Base-by-base conservation (phyloP, 495 filamentous ascomycete genomes). In the Penicillium atrosanguineum region DNA sequence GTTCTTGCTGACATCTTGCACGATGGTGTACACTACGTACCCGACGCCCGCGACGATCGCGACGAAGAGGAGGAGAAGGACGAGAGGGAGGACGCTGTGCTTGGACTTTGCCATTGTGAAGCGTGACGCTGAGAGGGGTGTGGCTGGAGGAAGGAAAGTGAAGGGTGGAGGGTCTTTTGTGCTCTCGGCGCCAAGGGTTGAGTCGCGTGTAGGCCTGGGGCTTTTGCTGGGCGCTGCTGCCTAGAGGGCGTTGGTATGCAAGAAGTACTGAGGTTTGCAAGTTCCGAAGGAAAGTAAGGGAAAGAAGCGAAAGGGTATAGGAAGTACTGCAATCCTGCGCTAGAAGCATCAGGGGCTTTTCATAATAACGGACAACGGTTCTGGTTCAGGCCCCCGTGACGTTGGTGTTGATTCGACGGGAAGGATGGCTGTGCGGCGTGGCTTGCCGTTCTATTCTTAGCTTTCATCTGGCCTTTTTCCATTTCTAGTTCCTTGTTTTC, bases 1-100 rank as follows among this genome's bases (percentile, higher is more conserved):
- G 49, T 82, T 79, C 46, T 82, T 74, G 52, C 84, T 79, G 55
- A 96, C 84, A 62, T 90, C 81, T 56, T 79, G 78, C 19, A 80
- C 69, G 64, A 87, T 85, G 45, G 82, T 74, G 75, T 91, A 96
- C 53, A 87, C 78, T 59, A 88, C 82, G 63, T 87, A 93, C 46
- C 81, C 81, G 56, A 96, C 71, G 56, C 79, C 87, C 58, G 74
- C 87, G 56, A 83, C 65, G 47, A 79, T 70, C 55, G 63, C 74
- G 44, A 92, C 66, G 41, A 93, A 63, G 54, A 85, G 46, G 63
- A 95, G 64, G 44, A 91, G 82, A 67, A 95, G 75, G 54, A 92
- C 55, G 29, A 96, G 81, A 38, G 91, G 90, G 51, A 92, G 44
- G 44, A 93, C 63, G 57, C 83, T 84, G 59, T 81, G 40, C 21